These are phyloP conservation scores for Helotiales sp. DNA, from an alignment of 2,329 filamentous ascomycete species.

Conservation along the genomic window DNA sequence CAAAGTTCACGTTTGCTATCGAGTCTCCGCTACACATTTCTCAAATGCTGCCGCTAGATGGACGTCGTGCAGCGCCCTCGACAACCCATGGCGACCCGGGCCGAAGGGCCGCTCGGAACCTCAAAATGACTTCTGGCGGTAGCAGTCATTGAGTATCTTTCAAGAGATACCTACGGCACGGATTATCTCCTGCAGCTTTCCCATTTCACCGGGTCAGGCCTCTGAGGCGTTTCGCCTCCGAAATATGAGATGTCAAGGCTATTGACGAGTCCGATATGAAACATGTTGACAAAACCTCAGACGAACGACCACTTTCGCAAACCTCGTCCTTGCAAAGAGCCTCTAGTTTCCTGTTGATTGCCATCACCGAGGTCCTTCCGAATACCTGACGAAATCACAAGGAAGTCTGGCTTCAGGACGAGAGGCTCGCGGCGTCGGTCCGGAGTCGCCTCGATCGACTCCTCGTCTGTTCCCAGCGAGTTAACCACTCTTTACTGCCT, in stretches of 20 bases:
- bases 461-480: background rate
- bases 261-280: background rate
- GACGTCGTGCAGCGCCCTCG: background rate
- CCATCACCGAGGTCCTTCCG: constrained; percentile 2
- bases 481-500: too few species aligned
- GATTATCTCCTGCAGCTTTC: background rate
- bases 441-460: constrained; percentile 5
- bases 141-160: background rate
- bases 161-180: background rate
- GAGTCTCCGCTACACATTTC: background rate
- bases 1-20: background rate
- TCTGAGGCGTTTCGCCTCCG: background rate
- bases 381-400: background rate
- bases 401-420: constrained; percentile 3
- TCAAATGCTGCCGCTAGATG: background rate
- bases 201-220: background rate
- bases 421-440: constrained; percentile 29
- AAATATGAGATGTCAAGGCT: background rate
- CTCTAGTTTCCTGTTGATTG: background rate
- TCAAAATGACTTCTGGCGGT: background rate
- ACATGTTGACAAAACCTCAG: background rate
- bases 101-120: constrained; percentile 15
- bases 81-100: constrained; percentile 9
- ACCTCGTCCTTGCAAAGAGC: background rate
- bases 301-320: background rate